A percentile compares a stretch with the other conserved stretches of the same genome.
Conservation (phyloP, 257 asterid genomes). For the Coffea eugenioides region DNA sequence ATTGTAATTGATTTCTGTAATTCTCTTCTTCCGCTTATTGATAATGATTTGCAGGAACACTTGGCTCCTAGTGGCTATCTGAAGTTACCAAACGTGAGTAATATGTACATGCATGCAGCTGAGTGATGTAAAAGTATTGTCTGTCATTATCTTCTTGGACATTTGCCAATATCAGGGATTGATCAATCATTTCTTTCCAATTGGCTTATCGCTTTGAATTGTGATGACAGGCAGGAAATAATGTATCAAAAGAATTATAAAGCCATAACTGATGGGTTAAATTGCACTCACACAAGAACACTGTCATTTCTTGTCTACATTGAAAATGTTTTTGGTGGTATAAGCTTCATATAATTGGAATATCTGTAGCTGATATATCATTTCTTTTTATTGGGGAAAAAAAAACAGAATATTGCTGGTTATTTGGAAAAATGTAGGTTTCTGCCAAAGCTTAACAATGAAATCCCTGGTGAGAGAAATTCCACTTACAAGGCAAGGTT, state of each 20-base stretch:
- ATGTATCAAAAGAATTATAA: neutral
- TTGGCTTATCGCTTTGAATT: neutral
- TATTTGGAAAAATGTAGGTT: constrained; percentile 71
- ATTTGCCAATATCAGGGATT: neutral
- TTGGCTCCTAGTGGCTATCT: constrained; percentile 98
- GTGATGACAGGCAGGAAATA: neutral
- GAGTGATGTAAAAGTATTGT: neutral
- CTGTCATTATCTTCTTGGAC: neutral
- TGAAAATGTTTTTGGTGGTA: neutral
- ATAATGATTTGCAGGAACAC: constrained; percentile 64
- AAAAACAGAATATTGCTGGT: constrained; percentile 59
- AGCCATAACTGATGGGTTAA: neutral
- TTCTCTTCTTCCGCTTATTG: constrained; percentile 18
- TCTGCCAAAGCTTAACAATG: constrained; percentile 92
- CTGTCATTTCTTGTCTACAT: neutral
- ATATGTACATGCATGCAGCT: neutral
- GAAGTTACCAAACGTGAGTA: constrained; percentile 88
- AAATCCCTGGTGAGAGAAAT: constrained; percentile 66
- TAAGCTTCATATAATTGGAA: neutral
- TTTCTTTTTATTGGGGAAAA: neutral
- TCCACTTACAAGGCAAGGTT: constrained; percentile 78
- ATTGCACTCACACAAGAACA: neutral
- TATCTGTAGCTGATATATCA: neutral
- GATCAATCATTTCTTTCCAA: neutral
- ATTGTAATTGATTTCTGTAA: neutral